phyloP scores from a whole-genome alignment of 2,329 filamentous ascomycete genomes.

The Colletotrichum kahawae region DNA sequence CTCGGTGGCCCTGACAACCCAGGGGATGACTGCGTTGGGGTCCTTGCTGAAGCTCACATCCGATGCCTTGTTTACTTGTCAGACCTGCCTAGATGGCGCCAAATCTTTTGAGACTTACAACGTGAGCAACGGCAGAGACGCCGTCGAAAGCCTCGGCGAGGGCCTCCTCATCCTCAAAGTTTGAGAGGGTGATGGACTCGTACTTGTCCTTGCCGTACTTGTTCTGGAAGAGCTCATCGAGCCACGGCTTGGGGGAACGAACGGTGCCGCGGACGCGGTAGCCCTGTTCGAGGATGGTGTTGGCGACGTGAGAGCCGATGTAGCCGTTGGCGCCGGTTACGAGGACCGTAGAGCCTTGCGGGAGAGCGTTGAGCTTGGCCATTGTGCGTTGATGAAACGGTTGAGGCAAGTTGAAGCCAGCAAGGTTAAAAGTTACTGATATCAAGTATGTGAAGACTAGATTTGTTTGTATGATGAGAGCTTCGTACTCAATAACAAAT shows the following conservation, averaged over 20 bases:
- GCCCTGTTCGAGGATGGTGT: conserved; percentile 40
- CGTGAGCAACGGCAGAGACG: conserved; percentile 1
- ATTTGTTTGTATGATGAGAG: neutral
- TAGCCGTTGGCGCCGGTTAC: conserved; percentile 48
- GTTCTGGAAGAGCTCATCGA: conserved; percentile 31
- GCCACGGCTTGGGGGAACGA: conserved; percentile 38
- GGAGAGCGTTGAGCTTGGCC: conserved; percentile 21
- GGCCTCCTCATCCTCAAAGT: conserved; percentile 32
- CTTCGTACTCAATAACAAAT: neutral
- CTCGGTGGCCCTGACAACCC: conserved; percentile 30
- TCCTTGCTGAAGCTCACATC: conserved; percentile 37
- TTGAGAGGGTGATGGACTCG: conserved; percentile 35
- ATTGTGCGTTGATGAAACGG: neutral
- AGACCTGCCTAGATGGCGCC: neutral
- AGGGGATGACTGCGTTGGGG: conserved; percentile 42
- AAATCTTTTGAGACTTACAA: conserved; percentile 20
- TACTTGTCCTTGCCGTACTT: conserved; percentile 38
- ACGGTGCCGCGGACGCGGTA: conserved; percentile 52
- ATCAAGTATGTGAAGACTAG: neutral
- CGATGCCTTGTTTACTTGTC: conserved; percentile 36
- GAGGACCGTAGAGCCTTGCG: conserved; percentile 38
- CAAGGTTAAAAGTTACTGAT: neutral
- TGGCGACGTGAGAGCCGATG: conserved; percentile 43
- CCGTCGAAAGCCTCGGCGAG: conserved; percentile 32
- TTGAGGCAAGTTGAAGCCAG: neutral